These are phyloP conservation scores for Helenozyma rhizophorensis DNA, from an alignment of 805 yeast genomes.

Conservation along the genomic window DNA sequence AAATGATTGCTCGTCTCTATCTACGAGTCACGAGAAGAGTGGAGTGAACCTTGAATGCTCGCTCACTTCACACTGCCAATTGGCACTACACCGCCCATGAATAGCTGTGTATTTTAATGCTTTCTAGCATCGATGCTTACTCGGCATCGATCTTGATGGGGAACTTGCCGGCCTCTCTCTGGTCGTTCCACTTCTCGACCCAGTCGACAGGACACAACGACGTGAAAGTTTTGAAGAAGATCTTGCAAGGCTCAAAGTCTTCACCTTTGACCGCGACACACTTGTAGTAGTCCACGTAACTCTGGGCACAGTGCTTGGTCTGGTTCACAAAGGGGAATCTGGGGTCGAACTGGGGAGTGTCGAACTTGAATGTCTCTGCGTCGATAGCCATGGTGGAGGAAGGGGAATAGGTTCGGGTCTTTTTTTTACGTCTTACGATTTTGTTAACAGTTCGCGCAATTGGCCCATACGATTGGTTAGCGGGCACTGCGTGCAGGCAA, in stretches of 20 bases:
- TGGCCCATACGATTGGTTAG: slow-evolving; percentile 19
- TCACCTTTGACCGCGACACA: slow-evolving; percentile 96
- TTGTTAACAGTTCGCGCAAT: slow-evolving; percentile 14
- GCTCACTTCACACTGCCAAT: too few relatives aligned
- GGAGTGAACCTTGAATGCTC: too few relatives aligned
- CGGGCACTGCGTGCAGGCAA: slow-evolving; percentile 8
- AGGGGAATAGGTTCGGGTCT: slow-evolving; percentile 3
- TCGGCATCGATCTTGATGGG: slow-evolving; percentile 31
- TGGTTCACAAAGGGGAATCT: slow-evolving; percentile 91
- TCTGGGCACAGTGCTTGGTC: slow-evolving; percentile 97
- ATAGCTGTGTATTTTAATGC: too few relatives aligned
- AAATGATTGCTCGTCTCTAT: too few relatives aligned
- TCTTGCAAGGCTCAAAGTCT: slow-evolving; percentile 96
- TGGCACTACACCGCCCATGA: too few relatives aligned
- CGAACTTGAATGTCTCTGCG: slow-evolving; percentile 37
- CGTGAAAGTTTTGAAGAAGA: slow-evolving; percentile 85
- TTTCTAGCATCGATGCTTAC: too few relatives aligned
- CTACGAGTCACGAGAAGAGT: too few relatives aligned
- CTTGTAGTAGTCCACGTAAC: slow-evolving; percentile 96
- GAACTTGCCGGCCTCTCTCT: slow-evolving; percentile 56
- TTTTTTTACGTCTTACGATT: slow-evolving; percentile 11
- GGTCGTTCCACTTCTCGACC: slow-evolving; percentile 86
- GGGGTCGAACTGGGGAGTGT: slow-evolving; percentile 36
- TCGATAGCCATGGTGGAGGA: slow-evolving; percentile 31
- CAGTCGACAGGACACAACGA: slow-evolving; percentile 82